Percentiles rank a stretch among this genome's conserved stretches.
These are phyloP conservation scores for Malus sieversii DNA, from an alignment of 306 rosid genomes.

Conservation along the genomic window DNA sequence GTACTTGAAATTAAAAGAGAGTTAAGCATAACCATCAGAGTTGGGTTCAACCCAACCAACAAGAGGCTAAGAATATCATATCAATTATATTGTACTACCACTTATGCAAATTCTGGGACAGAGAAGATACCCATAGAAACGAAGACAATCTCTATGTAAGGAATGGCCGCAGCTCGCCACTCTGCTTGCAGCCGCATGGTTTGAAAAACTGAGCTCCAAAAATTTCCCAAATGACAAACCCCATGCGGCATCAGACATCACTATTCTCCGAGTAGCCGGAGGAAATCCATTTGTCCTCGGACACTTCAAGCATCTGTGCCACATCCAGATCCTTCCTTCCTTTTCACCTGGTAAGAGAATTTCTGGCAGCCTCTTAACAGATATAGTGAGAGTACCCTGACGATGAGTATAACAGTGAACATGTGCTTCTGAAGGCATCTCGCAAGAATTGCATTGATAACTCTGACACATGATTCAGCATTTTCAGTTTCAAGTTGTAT, in stretches of 20 bases:
- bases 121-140: constrained; percentile 72
- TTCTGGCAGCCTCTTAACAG: constrained; percentile 73
- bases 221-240: constrained; percentile 97
- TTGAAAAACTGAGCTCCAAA: constrained; percentile 99
- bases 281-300: constrained; percentile 89
- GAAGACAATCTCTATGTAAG: constrained; percentile 94
- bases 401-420: constrained; percentile 93
- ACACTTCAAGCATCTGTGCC: constrained; percentile 97
- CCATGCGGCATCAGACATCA: constrained; percentile 99
- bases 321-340: constrained; percentile 99
- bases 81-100: not conserved
- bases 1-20: not conserved
- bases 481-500: constrained; percentile 16
- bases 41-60: not conserved
- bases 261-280: constrained; percentile 81
- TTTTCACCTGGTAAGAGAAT: constrained; percentile 77
- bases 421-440: constrained; percentile 96
- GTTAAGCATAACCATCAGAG: not conserved
- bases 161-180: constrained; percentile 99
- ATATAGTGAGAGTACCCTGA: constrained; percentile 94
- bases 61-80: not conserved
- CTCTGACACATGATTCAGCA: constrained; percentile 39
- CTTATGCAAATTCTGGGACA: not conserved
- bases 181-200: constrained; percentile 98
- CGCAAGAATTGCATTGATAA: constrained; percentile 73